Evolutionary conservation across 2,329 filamentous ascomycete species (phyloP), one percentile per base, ranked within the genome.

Genomic region (Plectosphaerella cucumerina): DNA sequence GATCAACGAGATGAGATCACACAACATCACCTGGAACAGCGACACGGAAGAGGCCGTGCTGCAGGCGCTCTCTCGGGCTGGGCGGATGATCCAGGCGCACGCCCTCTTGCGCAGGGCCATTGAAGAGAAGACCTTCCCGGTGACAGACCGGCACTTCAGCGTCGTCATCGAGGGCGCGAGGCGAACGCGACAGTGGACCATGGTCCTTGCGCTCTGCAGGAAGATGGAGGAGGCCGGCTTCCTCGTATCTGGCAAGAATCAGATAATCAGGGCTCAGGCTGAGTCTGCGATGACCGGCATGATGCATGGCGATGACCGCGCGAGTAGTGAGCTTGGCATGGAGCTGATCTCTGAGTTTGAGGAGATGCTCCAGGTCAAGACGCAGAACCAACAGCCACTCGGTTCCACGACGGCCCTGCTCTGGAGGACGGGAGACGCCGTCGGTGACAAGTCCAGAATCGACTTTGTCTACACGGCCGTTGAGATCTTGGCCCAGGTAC

Each of bases 101-200:
- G 65, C 70, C 18, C 68, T 83, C 22, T 62, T 83, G 20, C 68
- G 67, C 10, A 65, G 69, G 5, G 75, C 75, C 4, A 57, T 72
- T 26, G 63, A 70, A 42, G 67, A 78, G 22, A 65, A 66, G 3
- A 57, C 75, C 6, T 78, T 82, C 52, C 60, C 70, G 15, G 71
- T 79, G 3, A 71, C 67, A 0, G 59, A 70, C 2, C 68, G 75
- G 18, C 80, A 83, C 59, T 82, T 76, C 58, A 64, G 74, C 26
- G 70, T 77, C 22, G 72, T 84, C 48, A 80, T 82, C 74, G 66
- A 71, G 15, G 74, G 73, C 18, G 76, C 78, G 53, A 66, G 80
- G 43, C 69, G 70, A 20, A 73, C 64, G 6, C 68, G 70, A 6
- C 72, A 81, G 52, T 66, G 71, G 3, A 56, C 58, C n/a, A 58